These are phyloP conservation scores for Byssoonygena ceratinophila DNA, from an alignment of 2,329 filamentous ascomycete genomes.

Conservation along the genomic window DNA sequence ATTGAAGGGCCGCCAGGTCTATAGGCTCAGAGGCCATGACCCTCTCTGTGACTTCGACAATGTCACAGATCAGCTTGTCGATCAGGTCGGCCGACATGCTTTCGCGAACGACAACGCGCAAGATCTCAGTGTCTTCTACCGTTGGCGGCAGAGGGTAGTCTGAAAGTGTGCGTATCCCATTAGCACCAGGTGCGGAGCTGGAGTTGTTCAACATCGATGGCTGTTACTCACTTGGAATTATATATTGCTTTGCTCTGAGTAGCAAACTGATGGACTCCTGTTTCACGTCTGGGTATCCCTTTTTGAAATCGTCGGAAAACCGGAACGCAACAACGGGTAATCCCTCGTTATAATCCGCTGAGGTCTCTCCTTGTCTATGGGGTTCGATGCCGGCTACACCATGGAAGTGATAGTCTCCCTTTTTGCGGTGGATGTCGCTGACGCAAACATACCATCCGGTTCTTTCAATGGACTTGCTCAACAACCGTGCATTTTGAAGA, in stretches of 20 bases:
- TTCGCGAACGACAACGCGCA: slow-evolving; percentile 58
- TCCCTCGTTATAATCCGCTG: slow-evolving; percentile 53
- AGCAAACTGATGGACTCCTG: slow-evolving; percentile 54
- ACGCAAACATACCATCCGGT: slow-evolving; percentile 57
- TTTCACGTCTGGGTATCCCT: slow-evolving; percentile 51
- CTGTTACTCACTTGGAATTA: slow-evolving; percentile 51
- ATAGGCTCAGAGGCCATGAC: slow-evolving; percentile 46
- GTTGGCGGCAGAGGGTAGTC: slow-evolving; percentile 56
- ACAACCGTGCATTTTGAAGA: slow-evolving; percentile 52
- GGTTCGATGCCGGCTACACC: slow-evolving; percentile 35
- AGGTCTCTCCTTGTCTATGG: slow-evolving; percentile 41
- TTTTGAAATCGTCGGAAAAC: slow-evolving; percentile 51
- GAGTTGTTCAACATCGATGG: background rate
- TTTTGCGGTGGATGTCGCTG: slow-evolving; percentile 54
- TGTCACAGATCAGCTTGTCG: slow-evolving; percentile 52
- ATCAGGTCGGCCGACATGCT: slow-evolving; percentile 58
- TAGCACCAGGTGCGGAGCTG: background rate
- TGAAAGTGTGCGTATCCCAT: slow-evolving; percentile 17
- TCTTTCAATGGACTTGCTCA: slow-evolving; percentile 53
- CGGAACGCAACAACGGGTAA: slow-evolving; percentile 59
- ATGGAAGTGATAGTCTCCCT: slow-evolving; percentile 37
- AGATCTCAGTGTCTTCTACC: slow-evolving; percentile 53
- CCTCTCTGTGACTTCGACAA: slow-evolving; percentile 50
- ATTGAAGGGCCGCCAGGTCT: slow-evolving; percentile 44
- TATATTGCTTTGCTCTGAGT: slow-evolving; percentile 57